Conservation (phyloP, 1,139 yeast species). For the Candida sp. region DNA sequence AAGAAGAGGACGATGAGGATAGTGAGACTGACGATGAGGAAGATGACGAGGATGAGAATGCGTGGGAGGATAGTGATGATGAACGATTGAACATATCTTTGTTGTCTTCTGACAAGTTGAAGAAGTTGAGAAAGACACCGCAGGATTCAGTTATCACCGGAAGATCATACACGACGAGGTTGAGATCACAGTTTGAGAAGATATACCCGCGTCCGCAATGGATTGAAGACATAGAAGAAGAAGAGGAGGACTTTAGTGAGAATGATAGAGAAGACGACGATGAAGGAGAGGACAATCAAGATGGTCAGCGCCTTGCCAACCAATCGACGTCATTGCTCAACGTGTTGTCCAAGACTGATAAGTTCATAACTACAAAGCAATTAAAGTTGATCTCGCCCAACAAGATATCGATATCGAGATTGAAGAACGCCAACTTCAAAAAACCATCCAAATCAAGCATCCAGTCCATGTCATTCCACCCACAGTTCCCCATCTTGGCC, state of each 20-base stretch:
- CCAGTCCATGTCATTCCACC: conserved; percentile 86
- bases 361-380: conserved; percentile 54
- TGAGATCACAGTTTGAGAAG: conserved; percentile 85
- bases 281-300: conserved; percentile 35
- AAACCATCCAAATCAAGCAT: conserved; percentile 77
- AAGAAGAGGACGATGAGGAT: conserved; percentile 41
- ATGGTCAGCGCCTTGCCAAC: conserved; percentile 4
- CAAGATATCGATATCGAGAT: conserved; percentile 72
- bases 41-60: conserved; percentile 44
- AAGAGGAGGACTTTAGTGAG: conserved; percentile 20
- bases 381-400: conserved; percentile 71
- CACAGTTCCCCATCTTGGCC: conserved; percentile 78
- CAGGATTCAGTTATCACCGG: conserved; percentile 68
- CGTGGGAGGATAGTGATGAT: conserved; percentile 96
- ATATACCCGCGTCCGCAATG: conserved; percentile 90
- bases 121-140: conserved; percentile 71
- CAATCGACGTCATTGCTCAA: conserved; percentile 26
- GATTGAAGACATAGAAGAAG: conserved; percentile 56
- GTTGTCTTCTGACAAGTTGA: conserved; percentile 59
- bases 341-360: conserved; percentile 61
- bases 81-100: conserved; percentile 72
- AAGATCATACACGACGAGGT: conserved; percentile 66
- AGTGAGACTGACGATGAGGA: conserved; percentile 39
- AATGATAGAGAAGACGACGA: conserved; percentile 36
- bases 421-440: conserved; percentile 84